Conservation (phyloP, 2,329 filamentous ascomycete species). For the Fusarium penzigii region DNA sequence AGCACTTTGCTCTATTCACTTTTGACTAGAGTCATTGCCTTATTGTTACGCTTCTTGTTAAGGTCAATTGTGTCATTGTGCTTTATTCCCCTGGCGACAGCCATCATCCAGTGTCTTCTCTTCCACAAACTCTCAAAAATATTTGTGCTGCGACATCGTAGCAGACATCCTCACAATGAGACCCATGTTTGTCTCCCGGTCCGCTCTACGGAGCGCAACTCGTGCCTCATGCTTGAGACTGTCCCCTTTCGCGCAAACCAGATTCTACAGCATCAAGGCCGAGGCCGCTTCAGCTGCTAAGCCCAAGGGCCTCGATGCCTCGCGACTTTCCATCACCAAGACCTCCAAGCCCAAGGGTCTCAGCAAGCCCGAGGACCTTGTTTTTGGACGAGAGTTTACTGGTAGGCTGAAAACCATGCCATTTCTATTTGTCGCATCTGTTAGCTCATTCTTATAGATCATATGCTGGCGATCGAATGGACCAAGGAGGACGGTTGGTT, state of each 20-base stretch:
- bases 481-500: slow-evolving; percentile 82
- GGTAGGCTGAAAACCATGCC: slow-evolving; percentile 50
- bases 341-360: slow-evolving; percentile 75
- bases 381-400: slow-evolving; percentile 91
- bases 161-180: slow-evolving; percentile 29
- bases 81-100: background rate
- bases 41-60: background rate
- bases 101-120: background rate
- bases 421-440: background rate
- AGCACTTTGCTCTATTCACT: slow-evolving; percentile 2
- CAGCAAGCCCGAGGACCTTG: slow-evolving; percentile 73
- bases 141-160: background rate
- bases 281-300: slow-evolving; percentile 50
- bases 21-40: background rate
- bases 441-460: slow-evolving; percentile 59
- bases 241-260: slow-evolving; percentile 31
- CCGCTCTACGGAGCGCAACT: slow-evolving; percentile 36
- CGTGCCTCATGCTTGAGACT: slow-evolving; percentile 42
- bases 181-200: slow-evolving; percentile 32
- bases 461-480: slow-evolving; percentile 97
- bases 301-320: slow-evolving; percentile 72
- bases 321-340: slow-evolving; percentile 72
- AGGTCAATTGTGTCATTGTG: background rate
- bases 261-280: slow-evolving; percentile 55
- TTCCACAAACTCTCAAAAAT: slow-evolving; percentile 1